Conservation (phyloP, 768 basidiomycete genomes). For the Solioccasus polychromus region DNA sequence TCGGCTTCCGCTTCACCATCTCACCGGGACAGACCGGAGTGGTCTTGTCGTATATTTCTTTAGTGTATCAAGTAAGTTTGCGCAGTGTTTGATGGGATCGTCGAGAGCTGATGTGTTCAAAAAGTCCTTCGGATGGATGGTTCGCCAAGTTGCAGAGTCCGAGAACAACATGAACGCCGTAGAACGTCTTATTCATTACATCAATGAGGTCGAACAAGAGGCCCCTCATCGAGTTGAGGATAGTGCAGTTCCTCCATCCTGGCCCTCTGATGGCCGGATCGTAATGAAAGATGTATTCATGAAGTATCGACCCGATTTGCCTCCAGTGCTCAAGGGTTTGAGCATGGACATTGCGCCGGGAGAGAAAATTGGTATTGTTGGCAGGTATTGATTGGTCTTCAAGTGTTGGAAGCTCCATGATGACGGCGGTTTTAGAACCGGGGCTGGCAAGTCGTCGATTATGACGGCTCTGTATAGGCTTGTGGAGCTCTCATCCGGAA, state of each 20-base stretch:
- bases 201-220: constrained; percentile 78
- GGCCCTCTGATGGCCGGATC: constrained; percentile 75
- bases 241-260: constrained; percentile 53
- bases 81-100: neutral
- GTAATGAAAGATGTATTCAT: constrained; percentile 75
- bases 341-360: constrained; percentile 66
- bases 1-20: constrained; percentile 71
- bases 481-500: constrained; percentile 75
- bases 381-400: constrained; percentile 38
- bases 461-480: constrained; percentile 86
- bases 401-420: neutral
- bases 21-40: constrained; percentile 79
- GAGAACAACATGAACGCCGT: constrained; percentile 96
- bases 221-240: constrained; percentile 65
- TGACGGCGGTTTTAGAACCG: constrained; percentile 47
- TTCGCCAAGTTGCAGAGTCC: constrained; percentile 77
- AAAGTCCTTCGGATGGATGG: constrained; percentile 69
- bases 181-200: constrained; percentile 82
- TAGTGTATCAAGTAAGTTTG: too few relatives aligned
- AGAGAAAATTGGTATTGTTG: constrained; percentile 93
- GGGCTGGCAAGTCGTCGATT: constrained; percentile 87
- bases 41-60: constrained; percentile 74
- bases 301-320: constrained; percentile 85
- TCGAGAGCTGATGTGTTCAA: neutral
- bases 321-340: constrained; percentile 81